Percentiles rank a stretch among this genome's conserved stretches.
Conservation (phyloP, 768 basidiomycete genomes). For the Podaxis carcinomalis region DNA sequence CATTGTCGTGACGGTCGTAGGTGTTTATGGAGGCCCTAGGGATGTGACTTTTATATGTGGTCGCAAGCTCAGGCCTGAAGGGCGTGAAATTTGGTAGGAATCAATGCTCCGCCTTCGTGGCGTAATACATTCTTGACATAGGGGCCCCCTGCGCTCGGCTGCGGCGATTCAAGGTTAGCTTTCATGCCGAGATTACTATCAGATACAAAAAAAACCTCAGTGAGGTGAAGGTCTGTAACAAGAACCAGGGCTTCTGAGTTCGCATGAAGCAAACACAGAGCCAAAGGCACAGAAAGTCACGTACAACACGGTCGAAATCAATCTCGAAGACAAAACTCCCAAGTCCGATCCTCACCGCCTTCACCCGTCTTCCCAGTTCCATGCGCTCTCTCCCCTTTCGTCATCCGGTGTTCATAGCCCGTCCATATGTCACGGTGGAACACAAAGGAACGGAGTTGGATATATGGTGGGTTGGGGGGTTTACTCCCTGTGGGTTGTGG, state of each 20-base stretch:
- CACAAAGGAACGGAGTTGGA: constrained; percentile 70
- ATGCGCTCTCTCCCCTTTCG: constrained; percentile 75
- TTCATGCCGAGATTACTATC: neutral
- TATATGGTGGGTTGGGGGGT: constrained; percentile 62
- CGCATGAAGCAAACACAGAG: neutral
- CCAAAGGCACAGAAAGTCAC: neutral
- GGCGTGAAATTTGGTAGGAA: neutral
- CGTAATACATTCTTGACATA: too few relatives aligned
- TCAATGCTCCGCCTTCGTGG: neutral
- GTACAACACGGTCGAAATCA: neutral
- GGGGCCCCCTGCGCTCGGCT: neutral
- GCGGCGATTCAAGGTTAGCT: neutral
- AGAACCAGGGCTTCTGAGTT: neutral
- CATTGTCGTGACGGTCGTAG: constrained; percentile 11
- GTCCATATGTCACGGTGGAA: constrained; percentile 71
- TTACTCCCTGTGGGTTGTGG: constrained; percentile 45
- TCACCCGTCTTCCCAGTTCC: constrained; percentile 64
- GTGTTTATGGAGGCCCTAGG: neutral
- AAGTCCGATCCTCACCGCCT: constrained; percentile 78
- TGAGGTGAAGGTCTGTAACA: neutral
- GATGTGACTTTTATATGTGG: neutral
- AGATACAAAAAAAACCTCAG: neutral
- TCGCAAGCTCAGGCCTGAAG: too few relatives aligned
- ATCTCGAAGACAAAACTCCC: constrained; percentile 72
- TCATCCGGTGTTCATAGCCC: constrained; percentile 93